Evolutionary conservation across 495 filamentous ascomycete genomes (phyloP), one percentile per base, ranked within the genome.

Genomic region (Bathelium albidoporum): DNA sequence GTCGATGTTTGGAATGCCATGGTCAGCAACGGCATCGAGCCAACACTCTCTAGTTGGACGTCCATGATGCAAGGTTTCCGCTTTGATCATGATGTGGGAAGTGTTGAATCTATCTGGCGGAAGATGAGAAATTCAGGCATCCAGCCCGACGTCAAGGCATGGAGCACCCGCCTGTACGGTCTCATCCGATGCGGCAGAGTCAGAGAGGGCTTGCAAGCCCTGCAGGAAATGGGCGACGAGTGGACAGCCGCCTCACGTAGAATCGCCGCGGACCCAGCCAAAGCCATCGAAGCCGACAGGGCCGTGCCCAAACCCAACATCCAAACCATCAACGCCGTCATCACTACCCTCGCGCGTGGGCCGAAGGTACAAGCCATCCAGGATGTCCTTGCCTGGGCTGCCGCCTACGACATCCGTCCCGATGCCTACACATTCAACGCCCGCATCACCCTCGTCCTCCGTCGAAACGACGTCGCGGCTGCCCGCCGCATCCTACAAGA

Each of bases 341-440:
- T 87, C n/a, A 67, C 72, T 22, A 84, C 77, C 5, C 69, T 91
- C 0, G 66, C 77, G 0, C 70, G 73, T 10, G 71, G 79, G 39
- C 53, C 78, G 29, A 74, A 75, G 29, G 60, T 65, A 32, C 70
- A 77, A 5, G 70, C 74, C 22, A 79, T 81, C 52, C 64, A 74
- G 11, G 72, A 75, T 11, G 72, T 90, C 3, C 74, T 91, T 10
- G 60, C 64, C 12, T 89, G 85, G 83, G 87, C 86, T 0, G 69
- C 68, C 9, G 70, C 67, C 3, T 82, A 86, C 45, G 77, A 76
- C 31, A 81, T 92, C 53, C 60, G 75, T 36, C 84, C 85, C 20
- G 81, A 89, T 68, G 72, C 80, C 36, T 73, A 75, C 61, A 90
- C 88, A 14, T 91, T 83, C 76, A 92, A 91, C 73, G 84, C 78